Conservation (phyloP, 306 rosid genomes). For the Psophocarpus tetragonolobus region DNA sequence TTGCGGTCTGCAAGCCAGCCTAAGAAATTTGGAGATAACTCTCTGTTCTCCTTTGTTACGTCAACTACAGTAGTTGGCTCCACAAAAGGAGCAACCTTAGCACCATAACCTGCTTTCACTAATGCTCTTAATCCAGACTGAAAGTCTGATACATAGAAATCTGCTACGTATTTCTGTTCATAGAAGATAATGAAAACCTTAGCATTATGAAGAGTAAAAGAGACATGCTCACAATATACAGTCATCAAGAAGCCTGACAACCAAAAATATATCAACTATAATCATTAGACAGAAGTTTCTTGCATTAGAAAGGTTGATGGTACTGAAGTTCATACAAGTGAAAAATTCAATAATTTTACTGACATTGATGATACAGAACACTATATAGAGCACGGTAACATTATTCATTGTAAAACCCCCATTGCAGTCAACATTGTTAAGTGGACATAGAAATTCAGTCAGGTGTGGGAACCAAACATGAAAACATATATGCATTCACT, state of each 20-base stretch:
- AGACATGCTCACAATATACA: neutral
- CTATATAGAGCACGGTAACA: neutral
- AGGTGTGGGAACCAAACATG: neutral
- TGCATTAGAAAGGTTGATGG: neutral
- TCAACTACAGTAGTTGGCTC: constrained; percentile 78
- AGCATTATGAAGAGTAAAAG: neutral
- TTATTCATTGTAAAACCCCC: neutral
- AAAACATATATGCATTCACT: neutral
- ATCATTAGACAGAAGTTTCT: neutral
- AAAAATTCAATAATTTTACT: neutral
- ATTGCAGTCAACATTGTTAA: neutral
- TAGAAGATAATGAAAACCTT: constrained; percentile 27
- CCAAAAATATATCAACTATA: neutral
- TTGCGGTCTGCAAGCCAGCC: constrained; percentile 91
- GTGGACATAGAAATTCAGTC: constrained; percentile 13
- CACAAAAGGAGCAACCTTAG: constrained; percentile 91
- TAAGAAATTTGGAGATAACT: constrained; percentile 79
- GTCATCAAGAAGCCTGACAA: constrained; percentile 5
- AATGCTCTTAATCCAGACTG: constrained; percentile 95
- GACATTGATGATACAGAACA: neutral
- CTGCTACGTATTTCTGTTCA: constrained; percentile 84
- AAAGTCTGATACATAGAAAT: constrained; percentile 92
- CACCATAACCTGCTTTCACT: constrained; percentile 94
- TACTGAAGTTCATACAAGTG: neutral
- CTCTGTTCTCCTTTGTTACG: constrained; percentile 74